A percentile compares a stretch with the other conserved stretches of the same genome.
phyloP scores from a whole-genome alignment of 2,329 filamentous ascomycete genomes.

The Coniochaeta ligniaria region DNA sequence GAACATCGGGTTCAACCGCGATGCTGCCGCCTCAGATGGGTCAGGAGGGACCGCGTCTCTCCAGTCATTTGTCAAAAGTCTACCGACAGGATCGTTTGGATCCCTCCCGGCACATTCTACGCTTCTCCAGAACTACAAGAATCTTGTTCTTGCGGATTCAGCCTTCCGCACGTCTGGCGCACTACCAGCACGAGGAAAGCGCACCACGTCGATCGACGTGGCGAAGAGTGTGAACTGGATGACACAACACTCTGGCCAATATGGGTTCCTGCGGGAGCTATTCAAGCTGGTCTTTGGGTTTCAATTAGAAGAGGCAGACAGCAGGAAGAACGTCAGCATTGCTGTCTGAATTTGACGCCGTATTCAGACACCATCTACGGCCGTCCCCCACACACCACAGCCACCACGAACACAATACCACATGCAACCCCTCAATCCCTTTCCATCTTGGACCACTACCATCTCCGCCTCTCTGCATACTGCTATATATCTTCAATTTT shows the following conservation, averaged over 20 bases:
- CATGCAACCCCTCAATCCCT: not conserved
- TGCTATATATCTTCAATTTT: not conserved
- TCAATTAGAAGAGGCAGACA: slow-evolving; percentile 68
- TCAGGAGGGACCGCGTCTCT: slow-evolving; percentile 47
- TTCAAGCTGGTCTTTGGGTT: slow-evolving; percentile 83
- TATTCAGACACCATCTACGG: not conserved
- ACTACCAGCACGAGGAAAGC: slow-evolving; percentile 50
- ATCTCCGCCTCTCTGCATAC: not conserved
- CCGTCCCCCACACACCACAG: too few species aligned
- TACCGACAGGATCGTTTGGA: slow-evolving; percentile 75
- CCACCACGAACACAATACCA: not conserved
- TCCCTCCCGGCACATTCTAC: slow-evolving; percentile 60
- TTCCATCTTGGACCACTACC: not conserved
- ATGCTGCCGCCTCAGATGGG: slow-evolving; percentile 34
- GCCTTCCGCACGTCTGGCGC: slow-evolving; percentile 50
- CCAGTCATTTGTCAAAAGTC: slow-evolving; percentile 66
- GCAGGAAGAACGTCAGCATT: slow-evolving; percentile 58
- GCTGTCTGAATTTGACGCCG: slow-evolving; percentile 30
- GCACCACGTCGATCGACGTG: slow-evolving; percentile 65
- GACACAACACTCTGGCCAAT: slow-evolving; percentile 60
- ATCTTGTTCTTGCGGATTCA: slow-evolving; percentile 67
- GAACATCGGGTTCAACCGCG: slow-evolving; percentile 71
- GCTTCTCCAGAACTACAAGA: slow-evolving; percentile 73
- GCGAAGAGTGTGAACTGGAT: slow-evolving; percentile 74
- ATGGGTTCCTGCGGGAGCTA: slow-evolving; percentile 73